phyloP scores from a whole-genome alignment of 2,329 filamentous ascomycete genomes.

The Curvularia sp. region DNA sequence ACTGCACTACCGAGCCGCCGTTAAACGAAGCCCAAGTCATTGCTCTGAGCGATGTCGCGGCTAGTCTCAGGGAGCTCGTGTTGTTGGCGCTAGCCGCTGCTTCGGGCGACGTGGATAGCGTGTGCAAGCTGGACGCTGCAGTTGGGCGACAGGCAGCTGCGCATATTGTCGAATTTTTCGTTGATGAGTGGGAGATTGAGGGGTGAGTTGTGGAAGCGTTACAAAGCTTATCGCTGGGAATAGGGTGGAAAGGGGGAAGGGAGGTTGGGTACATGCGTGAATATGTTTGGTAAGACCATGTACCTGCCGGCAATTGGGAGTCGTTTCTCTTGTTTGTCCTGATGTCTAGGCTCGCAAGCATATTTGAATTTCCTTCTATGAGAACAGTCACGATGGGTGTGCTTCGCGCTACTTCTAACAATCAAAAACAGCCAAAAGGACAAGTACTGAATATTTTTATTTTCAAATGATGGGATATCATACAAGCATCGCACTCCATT shows the following conservation, averaged over 20 bases:
- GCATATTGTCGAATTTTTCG: conserved; percentile 44
- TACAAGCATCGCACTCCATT: not conserved
- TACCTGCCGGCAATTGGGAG: too few relatives aligned
- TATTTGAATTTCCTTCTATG: too few relatives aligned
- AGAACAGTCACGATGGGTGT: not conserved
- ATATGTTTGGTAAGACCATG: too few relatives aligned
- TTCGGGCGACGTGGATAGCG: conserved; percentile 22
- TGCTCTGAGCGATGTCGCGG: conserved; percentile 43
- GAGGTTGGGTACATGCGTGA: too few relatives aligned
- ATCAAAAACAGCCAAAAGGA: not conserved
- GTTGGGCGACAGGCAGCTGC: conserved; percentile 32
- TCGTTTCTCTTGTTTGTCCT: too few relatives aligned
- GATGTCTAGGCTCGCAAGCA: too few relatives aligned
- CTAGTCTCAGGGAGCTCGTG: conserved; percentile 43
- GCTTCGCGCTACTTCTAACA: not conserved
- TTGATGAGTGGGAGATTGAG: conserved; percentile 42
- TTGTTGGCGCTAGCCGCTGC: conserved; percentile 35
- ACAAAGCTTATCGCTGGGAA: too few relatives aligned
- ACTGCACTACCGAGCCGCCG: conserved; percentile 35
- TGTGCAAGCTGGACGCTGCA: conserved; percentile 26
- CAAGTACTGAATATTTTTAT: not conserved
- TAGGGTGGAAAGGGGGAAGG: not conserved
- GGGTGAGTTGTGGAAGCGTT: conserved; percentile 8
- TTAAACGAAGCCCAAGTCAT: conserved; percentile 39
- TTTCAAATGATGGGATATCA: conserved; percentile 2